These are phyloP conservation scores for Calocybe gangraenosa DNA, from an alignment of 768 basidiomycete genomes.

Conservation along the genomic window DNA sequence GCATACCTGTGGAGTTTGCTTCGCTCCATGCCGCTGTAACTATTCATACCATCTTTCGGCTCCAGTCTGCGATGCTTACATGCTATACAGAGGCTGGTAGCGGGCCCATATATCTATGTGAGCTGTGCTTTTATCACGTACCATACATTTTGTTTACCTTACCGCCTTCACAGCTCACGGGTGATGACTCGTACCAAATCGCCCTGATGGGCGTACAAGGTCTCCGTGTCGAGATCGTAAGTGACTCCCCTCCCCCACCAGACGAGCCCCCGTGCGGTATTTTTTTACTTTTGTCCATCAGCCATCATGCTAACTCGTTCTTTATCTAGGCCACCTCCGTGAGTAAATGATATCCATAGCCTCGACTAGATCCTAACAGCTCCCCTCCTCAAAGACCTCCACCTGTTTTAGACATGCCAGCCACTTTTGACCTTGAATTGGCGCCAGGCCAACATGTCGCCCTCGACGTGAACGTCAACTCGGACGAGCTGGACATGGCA, in stretches of 20 bases:
- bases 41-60: conserved; percentile 12
- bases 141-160: conserved; percentile 5
- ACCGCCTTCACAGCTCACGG: conserved; percentile 51
- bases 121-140: conserved; percentile 19
- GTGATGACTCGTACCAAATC: conserved; percentile 87
- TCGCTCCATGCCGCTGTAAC: conserved; percentile 80
- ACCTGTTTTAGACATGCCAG: conserved; percentile 84
- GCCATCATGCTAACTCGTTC: conserved; percentile 17
- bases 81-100: conserved; percentile 58
- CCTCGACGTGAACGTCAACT: conserved; percentile 73
- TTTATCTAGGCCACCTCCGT: conserved; percentile 42
- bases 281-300: conserved; percentile 13
- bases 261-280: conserved; percentile 75
- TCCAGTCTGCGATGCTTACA: background rate
- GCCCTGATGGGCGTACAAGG: conserved; percentile 82
- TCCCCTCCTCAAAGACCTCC: conserved; percentile 37
- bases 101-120: conserved; percentile 84
- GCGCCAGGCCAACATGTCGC: conserved; percentile 75
- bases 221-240: conserved; percentile 80
- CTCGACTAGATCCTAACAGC: background rate
- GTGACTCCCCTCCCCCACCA: conserved; percentile 80
- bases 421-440: conserved; percentile 79
- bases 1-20: conserved; percentile 84
- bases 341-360: conserved; percentile 19
- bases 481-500: conserved; percentile 87